A percentile compares a stretch with the other conserved stretches of the same genome.
Conservation (phyloP, 345 rosid species). For the Salix arbutifolia region DNA sequence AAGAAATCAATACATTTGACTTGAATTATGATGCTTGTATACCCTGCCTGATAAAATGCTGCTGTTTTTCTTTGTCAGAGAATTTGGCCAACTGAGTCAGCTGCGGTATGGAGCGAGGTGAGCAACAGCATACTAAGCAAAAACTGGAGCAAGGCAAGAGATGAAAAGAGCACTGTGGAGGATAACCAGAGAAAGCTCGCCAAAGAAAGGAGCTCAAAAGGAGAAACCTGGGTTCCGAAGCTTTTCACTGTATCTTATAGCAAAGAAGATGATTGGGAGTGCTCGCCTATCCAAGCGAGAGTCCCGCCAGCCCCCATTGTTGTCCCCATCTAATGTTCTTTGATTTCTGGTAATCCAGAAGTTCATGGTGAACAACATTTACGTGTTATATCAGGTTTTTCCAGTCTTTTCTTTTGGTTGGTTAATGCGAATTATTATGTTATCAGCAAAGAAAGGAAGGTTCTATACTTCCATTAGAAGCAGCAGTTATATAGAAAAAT, state of each 20-base stretch:
- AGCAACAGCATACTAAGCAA: conserved; percentile 49
- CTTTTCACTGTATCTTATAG: conserved; percentile 43
- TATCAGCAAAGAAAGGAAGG: too few species aligned
- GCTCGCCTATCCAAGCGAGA: conserved; percentile 44
- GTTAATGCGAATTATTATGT: too few species aligned
- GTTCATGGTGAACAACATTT: neutral
- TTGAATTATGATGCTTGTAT: neutral
- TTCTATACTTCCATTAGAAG: too few species aligned
- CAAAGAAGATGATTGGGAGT: conserved; percentile 55
- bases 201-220: conserved; percentile 42
- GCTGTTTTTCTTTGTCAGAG: conserved; percentile 32
- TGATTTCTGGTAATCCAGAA: neutral
- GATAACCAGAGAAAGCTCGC: conserved; percentile 51
- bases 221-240: conserved; percentile 60
- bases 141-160: conserved; percentile 72
- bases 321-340: conserved; percentile 1
- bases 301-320: conserved; percentile 10
- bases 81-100: conserved; percentile 55
- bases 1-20: neutral
- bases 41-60: neutral
- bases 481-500: too few species aligned
- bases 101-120: conserved; percentile 63
- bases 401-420: neutral
- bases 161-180: conserved; percentile 63
- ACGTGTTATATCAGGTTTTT: neutral